A percentile compares a stretch with the other conserved stretches of the same genome.
These are phyloP conservation scores for Podospora australis DNA, from an alignment of 495 filamentous ascomycete genomes.

Conservation along the genomic window DNA sequence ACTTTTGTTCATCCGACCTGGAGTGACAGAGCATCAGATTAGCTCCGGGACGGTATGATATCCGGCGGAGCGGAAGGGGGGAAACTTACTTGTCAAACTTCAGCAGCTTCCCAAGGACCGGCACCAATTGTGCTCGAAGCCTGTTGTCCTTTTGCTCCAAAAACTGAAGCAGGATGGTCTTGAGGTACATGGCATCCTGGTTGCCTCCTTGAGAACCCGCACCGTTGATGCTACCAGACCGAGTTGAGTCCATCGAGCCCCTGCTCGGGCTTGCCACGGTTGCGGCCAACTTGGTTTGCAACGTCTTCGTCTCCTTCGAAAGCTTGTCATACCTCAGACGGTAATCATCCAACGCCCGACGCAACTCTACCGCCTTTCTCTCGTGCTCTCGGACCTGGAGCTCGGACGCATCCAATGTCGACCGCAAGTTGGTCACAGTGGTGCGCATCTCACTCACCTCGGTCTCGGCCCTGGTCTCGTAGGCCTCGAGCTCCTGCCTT, in stretches of 20 bases:
- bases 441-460: slow-evolving; percentile 69
- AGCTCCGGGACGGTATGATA: background rate
- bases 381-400: slow-evolving; percentile 74
- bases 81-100: slow-evolving; percentile 78
- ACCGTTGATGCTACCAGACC: slow-evolving; percentile 35
- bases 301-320: slow-evolving; percentile 54
- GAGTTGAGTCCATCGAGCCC: slow-evolving; percentile 56
- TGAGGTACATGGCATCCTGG: slow-evolving; percentile 81
- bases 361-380: slow-evolving; percentile 69
- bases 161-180: slow-evolving; percentile 92
- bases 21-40: background rate
- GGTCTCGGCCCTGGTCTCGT: slow-evolving; percentile 56
- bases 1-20: slow-evolving; percentile 82
- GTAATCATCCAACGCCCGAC: slow-evolving; percentile 69
- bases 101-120: slow-evolving; percentile 82
- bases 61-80: background rate
- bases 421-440: slow-evolving; percentile 72
- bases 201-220: slow-evolving; percentile 25
- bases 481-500: slow-evolving; percentile 66
- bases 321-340: slow-evolving; percentile 71
- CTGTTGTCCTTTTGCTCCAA: slow-evolving; percentile 91
- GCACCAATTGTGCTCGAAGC: slow-evolving; percentile 82
- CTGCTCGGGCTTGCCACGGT: slow-evolving; percentile 24
- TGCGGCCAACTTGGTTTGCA: slow-evolving; percentile 31
- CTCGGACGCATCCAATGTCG: slow-evolving; percentile 81